phyloP scores from a whole-genome alignment of 371 early-diverging fungal genomes.

The Syncephalastrum contaminatum region DNA sequence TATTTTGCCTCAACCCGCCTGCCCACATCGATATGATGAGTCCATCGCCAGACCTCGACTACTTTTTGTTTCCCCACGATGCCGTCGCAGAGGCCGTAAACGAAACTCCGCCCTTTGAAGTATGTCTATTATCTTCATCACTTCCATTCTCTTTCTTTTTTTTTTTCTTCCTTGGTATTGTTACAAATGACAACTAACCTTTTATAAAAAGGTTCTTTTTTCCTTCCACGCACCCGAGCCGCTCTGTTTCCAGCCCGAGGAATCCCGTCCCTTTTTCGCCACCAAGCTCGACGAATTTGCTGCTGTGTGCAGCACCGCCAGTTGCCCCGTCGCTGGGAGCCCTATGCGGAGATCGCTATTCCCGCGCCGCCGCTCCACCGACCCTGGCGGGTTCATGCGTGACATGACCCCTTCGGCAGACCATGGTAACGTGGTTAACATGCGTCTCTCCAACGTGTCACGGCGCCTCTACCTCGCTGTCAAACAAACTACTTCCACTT shows the following conservation, averaged over 20 bases:
- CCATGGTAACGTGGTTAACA: conserved; percentile 18
- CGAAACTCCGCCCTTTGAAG: conserved; percentile 38
- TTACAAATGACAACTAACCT: conserved; percentile 24
- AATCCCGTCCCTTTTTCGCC: conserved; percentile 5
- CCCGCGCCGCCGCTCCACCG: conserved; percentile 21
- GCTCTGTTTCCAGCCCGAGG: background rate
- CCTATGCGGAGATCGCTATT: background rate
- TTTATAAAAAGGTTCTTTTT: conserved; percentile 13
- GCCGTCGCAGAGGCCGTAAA: conserved; percentile 42
- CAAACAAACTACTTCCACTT: conserved; percentile 31
- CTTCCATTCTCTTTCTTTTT: background rate
- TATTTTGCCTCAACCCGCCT: conserved; percentile 23
- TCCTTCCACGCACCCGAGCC: conserved; percentile 18
- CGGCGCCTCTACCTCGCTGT: conserved; percentile 29
- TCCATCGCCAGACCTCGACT: conserved; percentile 16
- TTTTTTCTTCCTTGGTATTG: conserved; percentile 4
- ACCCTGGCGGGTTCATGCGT: conserved; percentile 13
- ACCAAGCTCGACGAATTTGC: conserved; percentile 37
- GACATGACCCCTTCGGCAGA: conserved; percentile 4
- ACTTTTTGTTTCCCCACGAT: conserved; percentile 46
- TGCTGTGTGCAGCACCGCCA: conserved; percentile 22
- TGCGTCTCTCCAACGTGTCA: conserved; percentile 34
- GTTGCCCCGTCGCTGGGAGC: background rate
- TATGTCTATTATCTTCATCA: conserved; percentile 12
- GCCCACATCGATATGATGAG: background rate